These are phyloP conservation scores for Candida dubliniensis DNA, from an alignment of 1,139 yeast genomes.

Conservation along the genomic window DNA sequence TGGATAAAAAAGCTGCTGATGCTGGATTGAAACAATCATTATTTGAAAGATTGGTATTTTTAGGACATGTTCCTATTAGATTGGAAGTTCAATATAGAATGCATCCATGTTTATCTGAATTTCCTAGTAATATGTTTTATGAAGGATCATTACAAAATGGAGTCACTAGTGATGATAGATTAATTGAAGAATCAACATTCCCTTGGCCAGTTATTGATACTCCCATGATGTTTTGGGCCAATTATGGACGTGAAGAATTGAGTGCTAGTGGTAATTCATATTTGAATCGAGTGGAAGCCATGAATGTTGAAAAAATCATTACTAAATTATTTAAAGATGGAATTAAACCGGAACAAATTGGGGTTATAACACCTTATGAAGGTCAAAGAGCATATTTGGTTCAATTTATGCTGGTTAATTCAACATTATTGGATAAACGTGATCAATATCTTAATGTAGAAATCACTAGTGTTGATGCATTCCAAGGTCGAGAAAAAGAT, in stretches of 20 bases:
- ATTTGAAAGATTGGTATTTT: constrained; percentile 80
- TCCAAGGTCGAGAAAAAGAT: constrained; percentile 95
- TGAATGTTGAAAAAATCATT: constrained; percentile 81
- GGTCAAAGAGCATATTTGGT: constrained; percentile 86
- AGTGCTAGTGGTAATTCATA: constrained; percentile 83
- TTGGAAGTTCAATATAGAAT: constrained; percentile 92
- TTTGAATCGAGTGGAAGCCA: constrained; percentile 86
- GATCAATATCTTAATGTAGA: constrained; percentile 73
- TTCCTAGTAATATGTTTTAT: constrained; percentile 89
- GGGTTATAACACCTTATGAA: constrained; percentile 92
- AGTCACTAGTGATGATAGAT: constrained; percentile 73
- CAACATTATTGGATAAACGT: constrained; percentile 57
- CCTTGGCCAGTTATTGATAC: constrained; percentile 86
- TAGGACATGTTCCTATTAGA: constrained; percentile 84
- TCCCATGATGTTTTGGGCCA: constrained; percentile 97
- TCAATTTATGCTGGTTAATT: constrained; percentile 76
- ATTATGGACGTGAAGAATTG: constrained; percentile 85
- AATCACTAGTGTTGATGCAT: constrained; percentile 91
- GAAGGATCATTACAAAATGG: constrained; percentile 94
- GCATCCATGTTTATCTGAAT: constrained; percentile 87
- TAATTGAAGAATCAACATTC: constrained; percentile 55
- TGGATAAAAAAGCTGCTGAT: constrained; percentile 76
- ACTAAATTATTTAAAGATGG: constrained; percentile 77
- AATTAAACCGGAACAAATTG: constrained; percentile 78
- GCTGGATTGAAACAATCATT: constrained; percentile 86